These are phyloP conservation scores for Drosera capensis DNA, from an alignment of 148 eudicot species.

Conservation along the genomic window DNA sequence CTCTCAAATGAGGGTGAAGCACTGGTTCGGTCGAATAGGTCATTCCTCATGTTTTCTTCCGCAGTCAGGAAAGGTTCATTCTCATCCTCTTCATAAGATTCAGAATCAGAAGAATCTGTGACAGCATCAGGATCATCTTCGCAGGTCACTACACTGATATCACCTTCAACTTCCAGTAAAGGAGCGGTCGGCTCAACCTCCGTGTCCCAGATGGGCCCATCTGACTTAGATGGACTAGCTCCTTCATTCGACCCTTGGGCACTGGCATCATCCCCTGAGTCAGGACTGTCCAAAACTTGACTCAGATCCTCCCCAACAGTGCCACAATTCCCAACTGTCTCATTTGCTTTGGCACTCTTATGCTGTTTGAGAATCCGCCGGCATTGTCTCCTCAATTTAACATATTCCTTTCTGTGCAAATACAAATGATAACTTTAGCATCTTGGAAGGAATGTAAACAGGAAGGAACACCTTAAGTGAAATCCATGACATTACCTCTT, in stretches of 20 bases:
- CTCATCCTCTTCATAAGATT: constrained; percentile 20
- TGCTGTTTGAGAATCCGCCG: constrained; percentile 7
- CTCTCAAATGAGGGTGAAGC: constrained; percentile 7
- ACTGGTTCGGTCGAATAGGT: constrained; percentile 3
- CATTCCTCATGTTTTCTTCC: constrained; percentile 5
- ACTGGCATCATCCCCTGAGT: constrained; percentile 20
- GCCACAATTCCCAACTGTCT: constrained; percentile 10
- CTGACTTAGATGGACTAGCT: constrained; percentile 9
- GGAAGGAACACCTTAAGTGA: not conserved
- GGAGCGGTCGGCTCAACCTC: constrained; percentile 3
- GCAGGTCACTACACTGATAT: constrained; percentile 13
- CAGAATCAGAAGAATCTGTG: constrained; percentile 19
- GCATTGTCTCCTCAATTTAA: constrained; percentile 25
- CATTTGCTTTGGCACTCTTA: constrained; percentile 11
- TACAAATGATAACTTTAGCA: not conserved
- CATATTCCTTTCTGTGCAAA: constrained; percentile 27
- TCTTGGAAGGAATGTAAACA: not conserved
- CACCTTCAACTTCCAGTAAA: constrained; percentile 13
- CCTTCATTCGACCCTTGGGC: constrained; percentile 16
- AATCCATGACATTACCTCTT: constrained; percentile 20
- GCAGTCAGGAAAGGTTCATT: constrained; percentile 7
- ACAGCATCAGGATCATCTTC: constrained; percentile 18
- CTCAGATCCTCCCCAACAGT: constrained; percentile 12
- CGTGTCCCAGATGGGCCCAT: constrained; percentile 11
- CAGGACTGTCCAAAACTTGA: constrained; percentile 19